These are phyloP conservation scores for Cladophialophora carrionii DNA, from an alignment of 2,329 filamentous ascomycete species.

Conservation along the genomic window DNA sequence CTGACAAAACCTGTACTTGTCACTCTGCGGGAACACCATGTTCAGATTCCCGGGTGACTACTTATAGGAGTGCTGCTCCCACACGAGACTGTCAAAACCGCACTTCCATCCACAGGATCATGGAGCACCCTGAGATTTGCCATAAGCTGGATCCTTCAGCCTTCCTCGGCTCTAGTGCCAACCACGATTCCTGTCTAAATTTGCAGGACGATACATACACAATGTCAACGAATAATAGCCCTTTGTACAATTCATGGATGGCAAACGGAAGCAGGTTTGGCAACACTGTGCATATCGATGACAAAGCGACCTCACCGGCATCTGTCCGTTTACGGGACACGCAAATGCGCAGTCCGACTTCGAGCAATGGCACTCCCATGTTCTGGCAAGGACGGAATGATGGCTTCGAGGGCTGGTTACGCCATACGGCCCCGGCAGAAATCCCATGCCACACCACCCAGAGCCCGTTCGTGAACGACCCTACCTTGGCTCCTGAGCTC, in stretches of 20 bases:
- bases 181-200: neutral
- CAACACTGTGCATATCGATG: neutral
- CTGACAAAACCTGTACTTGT: conserved; percentile 29
- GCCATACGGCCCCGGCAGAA: neutral
- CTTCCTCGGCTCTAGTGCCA: neutral
- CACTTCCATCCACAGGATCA: neutral
- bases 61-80: conserved; percentile 2
- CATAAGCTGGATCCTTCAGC: neutral
- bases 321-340: neutral
- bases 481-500: conserved; percentile 7
- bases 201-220: neutral
- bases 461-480: neutral
- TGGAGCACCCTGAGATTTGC: neutral
- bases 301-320: neutral
- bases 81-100: conserved; percentile 11
- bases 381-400: neutral
- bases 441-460: neutral
- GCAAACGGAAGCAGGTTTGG: neutral
- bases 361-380: neutral
- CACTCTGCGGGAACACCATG: conserved; percentile 14
- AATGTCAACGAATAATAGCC: neutral
- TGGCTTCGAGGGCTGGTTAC: neutral
- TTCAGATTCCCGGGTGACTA: conserved; percentile 4
- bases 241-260: neutral
- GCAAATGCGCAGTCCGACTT: neutral